Evolutionary conservation across 169 alveolate genomes (phyloP), one percentile per base, ranked within the genome.

Genomic region (Plasmodium knowlesi): DNA sequence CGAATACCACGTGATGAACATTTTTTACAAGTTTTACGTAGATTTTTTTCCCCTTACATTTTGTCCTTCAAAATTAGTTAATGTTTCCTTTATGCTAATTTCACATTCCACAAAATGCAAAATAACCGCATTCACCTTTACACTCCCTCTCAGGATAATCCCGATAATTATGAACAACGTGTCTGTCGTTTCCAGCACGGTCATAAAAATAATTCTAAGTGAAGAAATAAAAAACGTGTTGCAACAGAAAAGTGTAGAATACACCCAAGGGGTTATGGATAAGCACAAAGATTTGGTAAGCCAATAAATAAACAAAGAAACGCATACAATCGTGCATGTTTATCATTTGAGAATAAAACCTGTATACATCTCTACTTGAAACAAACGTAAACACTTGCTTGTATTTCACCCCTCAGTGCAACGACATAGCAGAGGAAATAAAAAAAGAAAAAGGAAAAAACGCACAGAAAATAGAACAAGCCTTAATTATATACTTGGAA

Each of bases 401-500:
- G n/a, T n/a, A n/a, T 12, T 57, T 84, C 84, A 37, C n/a, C 82
- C 82, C 25, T 14, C 46, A 89, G 94, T 89, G 71, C 37, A 43
- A 89, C 74, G 50, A 89, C 53, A 30, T 89, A 22, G 73, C 82
- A 16, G 39, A 41, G 61, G 94, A 89, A 78, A 16, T 89, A 50
- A 89, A 89, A 89, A 79, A 61, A 30, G 73, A 54, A 54, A 89
- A 89, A 57, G 89, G 76, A 30, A 67, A 61, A 89, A 70, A 78
- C 71, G 9, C 53, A 46, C 46, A 57, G 57, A 89, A 79, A 70
- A 37, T 79, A 89, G 94, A 89, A 79, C 89, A 89, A 39, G 72
- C 90, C 72, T 73, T 89, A 79, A 89, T 57, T 39, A 89, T 89
- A 39, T 79, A 37, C 73, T 73, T 89, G 53, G 90, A 89, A 61